Evolutionary conservation across 148 eudicot species (phyloP).

Genomic region (Cornus kousa): DNA sequence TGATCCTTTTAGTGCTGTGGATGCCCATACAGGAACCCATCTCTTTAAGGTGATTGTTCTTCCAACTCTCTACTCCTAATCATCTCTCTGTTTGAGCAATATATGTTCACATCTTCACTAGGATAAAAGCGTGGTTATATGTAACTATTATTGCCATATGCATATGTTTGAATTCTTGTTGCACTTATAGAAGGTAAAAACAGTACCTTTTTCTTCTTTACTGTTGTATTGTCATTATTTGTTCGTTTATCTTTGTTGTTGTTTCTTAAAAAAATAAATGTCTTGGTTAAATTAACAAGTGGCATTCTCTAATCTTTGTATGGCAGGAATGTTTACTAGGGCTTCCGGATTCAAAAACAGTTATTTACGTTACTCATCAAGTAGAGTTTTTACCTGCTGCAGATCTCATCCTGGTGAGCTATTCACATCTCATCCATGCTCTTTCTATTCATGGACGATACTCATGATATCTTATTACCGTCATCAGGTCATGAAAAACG

Average conservation of each 20-base stretch:
- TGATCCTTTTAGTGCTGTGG: slow-evolving; percentile 56
- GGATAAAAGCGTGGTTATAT: not conserved
- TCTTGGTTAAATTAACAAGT: not conserved
- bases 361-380: not conserved
- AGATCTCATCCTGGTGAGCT: not conserved
- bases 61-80: not conserved
- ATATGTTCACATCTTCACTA: not conserved
- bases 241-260: not conserved
- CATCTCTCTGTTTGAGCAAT: not conserved
- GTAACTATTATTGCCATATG: not conserved
- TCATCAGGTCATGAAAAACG: not conserved
- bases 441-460: not conserved
- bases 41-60: slow-evolving; percentile 32
- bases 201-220: no score
- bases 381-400: slow-evolving; percentile 1
- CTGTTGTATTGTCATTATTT: no score
- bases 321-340: slow-evolving; percentile 44
- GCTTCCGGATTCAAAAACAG: slow-evolving; percentile 8
- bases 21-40: slow-evolving; percentile 54
- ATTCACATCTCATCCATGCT: not conserved
- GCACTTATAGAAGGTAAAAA: not conserved
- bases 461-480: not conserved
- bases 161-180: not conserved
- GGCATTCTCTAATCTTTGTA: not conserved
- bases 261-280: not conserved